Base-by-base conservation (phyloP, 768 basidiomycete genomes). In the Boletus tomentosulus region DNA sequence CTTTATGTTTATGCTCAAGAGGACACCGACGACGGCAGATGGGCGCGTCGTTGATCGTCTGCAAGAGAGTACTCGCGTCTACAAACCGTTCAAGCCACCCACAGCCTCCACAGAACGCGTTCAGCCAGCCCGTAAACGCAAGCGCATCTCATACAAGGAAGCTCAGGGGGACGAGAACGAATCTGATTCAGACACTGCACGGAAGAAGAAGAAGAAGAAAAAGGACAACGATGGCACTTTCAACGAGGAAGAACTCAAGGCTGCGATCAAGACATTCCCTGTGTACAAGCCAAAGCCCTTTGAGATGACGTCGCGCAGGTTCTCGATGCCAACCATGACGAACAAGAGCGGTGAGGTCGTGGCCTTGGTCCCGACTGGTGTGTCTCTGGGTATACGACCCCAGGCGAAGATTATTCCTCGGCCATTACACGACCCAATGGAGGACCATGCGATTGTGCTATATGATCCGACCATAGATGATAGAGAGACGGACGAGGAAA, bases 391-490 rank as follows among this genome's bases (percentile, higher is more conserved):
- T 27, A 85, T 90, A 50, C 83, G 94, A 12, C 87, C 91, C 0
- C 85, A 83, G 53, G 78, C 86, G 0, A 88, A 82, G 60, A 72
- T 97, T 54, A 80, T 89, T 46, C 97, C 97, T 16, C 80, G 95
- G 22, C 97, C 97, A 6, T 74, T 98, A n/a, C 88, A 95, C 62
- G 93, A 99, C 67, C 97, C 95, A 1, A 95, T 99, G 90, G 85
- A 89, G 47, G 94, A 98, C 62, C 95, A 98, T 70, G 94, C 96
- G 1, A 97, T 99, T 56, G 96, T 99, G 3, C 73, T 98, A 13
- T 99, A 92, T 66, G 97, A 98, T 63, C 97, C 97, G 1, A 98
- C 97, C 0, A 85, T 96, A 45, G 94, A 99, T 65, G 87, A 90
- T 65, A 75, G 87, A 59, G 93, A 95, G 69, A 92, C 92, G 0